phyloP scores from a whole-genome alignment of 2,329 filamentous ascomycete species.

The Davidsoniella virescens region DNA sequence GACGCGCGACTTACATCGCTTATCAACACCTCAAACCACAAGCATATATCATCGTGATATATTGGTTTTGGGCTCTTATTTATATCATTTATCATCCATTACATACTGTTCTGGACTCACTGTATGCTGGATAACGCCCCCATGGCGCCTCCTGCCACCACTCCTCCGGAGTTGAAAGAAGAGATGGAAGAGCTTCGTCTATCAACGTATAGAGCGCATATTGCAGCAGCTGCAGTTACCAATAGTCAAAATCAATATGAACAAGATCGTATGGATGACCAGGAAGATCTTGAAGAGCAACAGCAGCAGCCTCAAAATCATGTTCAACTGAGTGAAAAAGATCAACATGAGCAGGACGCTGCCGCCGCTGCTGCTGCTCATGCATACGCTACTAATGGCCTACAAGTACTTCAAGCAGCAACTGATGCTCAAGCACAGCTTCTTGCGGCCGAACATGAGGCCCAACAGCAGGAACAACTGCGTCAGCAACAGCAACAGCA shows the following conservation, averaged over 20 bases:
- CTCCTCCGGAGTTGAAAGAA: no score
- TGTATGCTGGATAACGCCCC: background rate
- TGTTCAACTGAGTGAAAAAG: no score
- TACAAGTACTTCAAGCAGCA: constrained; percentile 30
- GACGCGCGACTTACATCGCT: constrained; percentile 13
- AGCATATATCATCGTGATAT: background rate
- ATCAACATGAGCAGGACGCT: background rate
- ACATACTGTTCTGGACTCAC: background rate
- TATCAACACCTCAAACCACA: background rate
- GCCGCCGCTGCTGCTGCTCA: constrained; percentile 1
- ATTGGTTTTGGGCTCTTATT: background rate
- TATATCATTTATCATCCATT: background rate
- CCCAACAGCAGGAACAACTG: constrained; percentile 16
- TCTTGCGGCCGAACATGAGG: constrained; percentile 20
- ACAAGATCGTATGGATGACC: no score
- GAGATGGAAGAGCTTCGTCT: no score
- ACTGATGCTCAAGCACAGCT: constrained; percentile 28
- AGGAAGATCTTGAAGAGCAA: no score
- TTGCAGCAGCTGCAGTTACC: no score
- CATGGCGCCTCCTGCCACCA: background rate
- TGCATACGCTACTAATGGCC: constrained; percentile 28
- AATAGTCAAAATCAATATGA: no score
- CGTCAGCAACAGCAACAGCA: constrained; percentile 10
- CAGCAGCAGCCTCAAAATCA: no score
- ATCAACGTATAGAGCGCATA: no score